Evolutionary conservation across 106 monocot genomes (phyloP).

Genomic region (Posidonia australis): DNA sequence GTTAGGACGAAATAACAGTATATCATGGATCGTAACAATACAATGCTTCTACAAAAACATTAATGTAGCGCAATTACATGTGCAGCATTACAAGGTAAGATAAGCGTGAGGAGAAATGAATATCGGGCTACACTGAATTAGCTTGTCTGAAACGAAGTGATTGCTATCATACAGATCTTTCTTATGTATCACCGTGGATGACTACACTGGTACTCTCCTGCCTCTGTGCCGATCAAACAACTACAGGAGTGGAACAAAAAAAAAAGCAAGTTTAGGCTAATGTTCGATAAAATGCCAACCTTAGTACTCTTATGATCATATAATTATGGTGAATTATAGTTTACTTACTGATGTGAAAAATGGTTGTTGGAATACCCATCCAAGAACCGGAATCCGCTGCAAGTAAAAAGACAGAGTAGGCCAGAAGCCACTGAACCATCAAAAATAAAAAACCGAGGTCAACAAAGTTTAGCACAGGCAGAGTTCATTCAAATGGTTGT

Average conservation of each 20-base stretch:
- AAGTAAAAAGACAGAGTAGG: constrained; percentile 80
- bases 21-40: no score
- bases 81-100: not conserved
- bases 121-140: not conserved
- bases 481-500: not conserved
- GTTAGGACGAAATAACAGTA: no score
- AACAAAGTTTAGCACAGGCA: not conserved
- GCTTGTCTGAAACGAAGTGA: not conserved
- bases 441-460: not conserved
- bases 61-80: not conserved
- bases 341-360: constrained; percentile 60
- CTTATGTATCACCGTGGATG: not conserved
- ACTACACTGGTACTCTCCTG: constrained; percentile 8
- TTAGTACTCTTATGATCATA: not conserved
- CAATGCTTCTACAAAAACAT: no score
- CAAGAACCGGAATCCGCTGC: constrained; percentile 78
- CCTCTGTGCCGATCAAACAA: constrained; percentile 5
- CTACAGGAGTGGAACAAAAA: not conserved
- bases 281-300: no score
- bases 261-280: not conserved
- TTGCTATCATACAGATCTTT: constrained; percentile 3
- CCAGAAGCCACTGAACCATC: constrained; percentile 71
- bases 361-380: constrained; percentile 80
- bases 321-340: not conserved
- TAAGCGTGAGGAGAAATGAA: not conserved